phyloP scores from a whole-genome alignment of 1,139 yeast genomes.

The Yamadazyma trypodendri region DNA sequence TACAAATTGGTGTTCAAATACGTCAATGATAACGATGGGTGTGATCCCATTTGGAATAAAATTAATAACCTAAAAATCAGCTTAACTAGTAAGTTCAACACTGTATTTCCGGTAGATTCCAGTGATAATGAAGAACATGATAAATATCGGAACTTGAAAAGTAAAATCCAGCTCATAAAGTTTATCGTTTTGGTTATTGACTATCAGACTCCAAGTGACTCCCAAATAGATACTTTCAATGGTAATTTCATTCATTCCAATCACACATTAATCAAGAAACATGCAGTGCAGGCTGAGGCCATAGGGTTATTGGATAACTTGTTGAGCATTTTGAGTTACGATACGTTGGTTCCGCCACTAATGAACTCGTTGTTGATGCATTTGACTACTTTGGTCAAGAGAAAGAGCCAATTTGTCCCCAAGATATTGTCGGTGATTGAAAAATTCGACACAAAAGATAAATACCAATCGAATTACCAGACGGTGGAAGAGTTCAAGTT shows the following conservation, averaged over 20 bases:
- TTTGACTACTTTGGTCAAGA: conserved; percentile 47
- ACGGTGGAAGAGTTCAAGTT: conserved; percentile 43
- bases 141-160: conserved; percentile 47
- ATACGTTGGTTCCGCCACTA: conserved; percentile 54
- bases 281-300: conserved; percentile 68
- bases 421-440: conserved; percentile 44
- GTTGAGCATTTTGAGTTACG: conserved; percentile 53
- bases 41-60: conserved; percentile 42
- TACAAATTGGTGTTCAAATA: conserved; percentile 40
- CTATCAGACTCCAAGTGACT: conserved; percentile 58
- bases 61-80: conserved; percentile 43
- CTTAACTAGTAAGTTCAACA: conserved; percentile 33
- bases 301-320: conserved; percentile 65
- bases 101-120: conserved; percentile 42
- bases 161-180: conserved; percentile 67
- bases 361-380: conserved; percentile 57
- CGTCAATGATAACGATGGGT: conserved; percentile 46
- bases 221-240: conserved; percentile 44
- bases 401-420: conserved; percentile 54
- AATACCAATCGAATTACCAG: conserved; percentile 46
- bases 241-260: conserved; percentile 56
- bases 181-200: conserved; percentile 71
- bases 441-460: conserved; percentile 35
- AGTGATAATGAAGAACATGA: conserved; percentile 54
- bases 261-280: conserved; percentile 65